phyloP scores from a whole-genome alignment of 2,329 filamentous ascomycete genomes.

The Arthrobotrys pseudoclavata region DNA sequence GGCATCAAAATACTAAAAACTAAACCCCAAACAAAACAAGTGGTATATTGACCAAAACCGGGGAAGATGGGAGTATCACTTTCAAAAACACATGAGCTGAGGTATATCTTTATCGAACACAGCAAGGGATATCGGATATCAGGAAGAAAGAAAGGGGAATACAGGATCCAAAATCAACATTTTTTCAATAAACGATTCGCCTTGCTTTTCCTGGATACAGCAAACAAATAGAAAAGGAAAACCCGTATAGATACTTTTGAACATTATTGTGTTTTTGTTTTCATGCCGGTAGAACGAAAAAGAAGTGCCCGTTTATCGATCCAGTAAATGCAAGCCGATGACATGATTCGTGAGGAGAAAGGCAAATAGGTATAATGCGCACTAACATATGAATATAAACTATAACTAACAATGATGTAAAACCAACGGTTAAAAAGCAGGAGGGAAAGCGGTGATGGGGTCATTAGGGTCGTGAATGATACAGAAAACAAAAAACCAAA shows the following conservation, averaged over 20 bases:
- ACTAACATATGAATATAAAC: slow-evolving; percentile 58
- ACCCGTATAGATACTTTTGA: slow-evolving; percentile 52
- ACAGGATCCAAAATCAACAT: slow-evolving; percentile 59
- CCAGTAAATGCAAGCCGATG: slow-evolving; percentile 61
- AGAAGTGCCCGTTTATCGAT: slow-evolving; percentile 59
- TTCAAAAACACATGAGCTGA: slow-evolving; percentile 40
- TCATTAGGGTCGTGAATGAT: slow-evolving; percentile 60
- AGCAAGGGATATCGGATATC: slow-evolving; percentile 57
- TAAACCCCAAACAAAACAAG: slow-evolving; percentile 30
- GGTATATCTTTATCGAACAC: slow-evolving; percentile 54
- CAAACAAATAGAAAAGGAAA: slow-evolving; percentile 49
- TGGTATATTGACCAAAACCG: slow-evolving; percentile 34
- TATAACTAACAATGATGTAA: slow-evolving; percentile 49
- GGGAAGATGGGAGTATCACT: slow-evolving; percentile 53
- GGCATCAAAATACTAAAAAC: slow-evolving; percentile 29
- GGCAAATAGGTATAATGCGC: slow-evolving; percentile 61
- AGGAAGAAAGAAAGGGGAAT: slow-evolving; percentile 39
- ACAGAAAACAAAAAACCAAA: slow-evolving; percentile 52
- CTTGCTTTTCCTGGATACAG: slow-evolving; percentile 56
- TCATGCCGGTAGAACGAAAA: slow-evolving; percentile 51
- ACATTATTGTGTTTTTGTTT: slow-evolving; percentile 54
- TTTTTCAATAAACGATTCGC: slow-evolving; percentile 46
- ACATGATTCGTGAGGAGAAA: slow-evolving; percentile 59
- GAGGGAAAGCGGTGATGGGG: slow-evolving; percentile 44
- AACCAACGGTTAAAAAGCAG: slow-evolving; percentile 46